A percentile compares a stretch with the other conserved stretches of the same genome.
Evolutionary conservation across 2,329 filamentous ascomycete species (phyloP).

Genomic region (Cercospora sp.): DNA sequence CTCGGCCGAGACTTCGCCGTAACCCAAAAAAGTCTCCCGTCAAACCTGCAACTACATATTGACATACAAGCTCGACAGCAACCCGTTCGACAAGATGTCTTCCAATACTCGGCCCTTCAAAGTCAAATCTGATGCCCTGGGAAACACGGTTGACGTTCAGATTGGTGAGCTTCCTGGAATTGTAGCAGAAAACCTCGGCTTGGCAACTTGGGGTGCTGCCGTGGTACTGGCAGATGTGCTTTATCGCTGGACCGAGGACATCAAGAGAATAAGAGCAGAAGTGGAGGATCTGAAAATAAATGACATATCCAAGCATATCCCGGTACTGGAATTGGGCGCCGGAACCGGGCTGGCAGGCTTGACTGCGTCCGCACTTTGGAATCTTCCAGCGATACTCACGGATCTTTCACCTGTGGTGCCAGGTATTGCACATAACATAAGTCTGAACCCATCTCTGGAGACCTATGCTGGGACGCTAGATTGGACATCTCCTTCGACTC

Average conservation of each 20-base stretch:
- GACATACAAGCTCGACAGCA: background rate
- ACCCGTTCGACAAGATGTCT: constrained; percentile 13
- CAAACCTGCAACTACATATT: background rate
- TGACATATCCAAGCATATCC: constrained; percentile 13
- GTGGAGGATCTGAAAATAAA: constrained; percentile 16
- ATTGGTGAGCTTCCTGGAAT: constrained; percentile 28
- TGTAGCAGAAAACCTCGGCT: constrained; percentile 40
- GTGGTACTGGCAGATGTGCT: constrained; percentile 41
- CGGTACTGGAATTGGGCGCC: constrained; percentile 43
- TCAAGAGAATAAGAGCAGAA: background rate
- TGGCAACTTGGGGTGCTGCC: constrained; percentile 45
- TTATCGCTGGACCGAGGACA: constrained; percentile 35
- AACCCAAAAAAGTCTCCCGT: background rate
- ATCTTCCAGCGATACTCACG: constrained; percentile 37
- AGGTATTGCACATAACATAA: constrained; percentile 39
- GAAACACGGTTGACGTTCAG: constrained; percentile 18
- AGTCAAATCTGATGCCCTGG: constrained; percentile 65
- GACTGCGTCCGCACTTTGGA: constrained; percentile 39
- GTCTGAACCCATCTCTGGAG: constrained; percentile 34
- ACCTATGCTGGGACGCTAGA: constrained; percentile 40
- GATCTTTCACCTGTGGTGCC: constrained; percentile 41
- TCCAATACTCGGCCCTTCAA: constrained; percentile 71
- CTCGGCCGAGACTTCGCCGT: background rate
- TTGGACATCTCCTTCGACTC: constrained; percentile 40
- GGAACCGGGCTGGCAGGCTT: constrained; percentile 44